phyloP scores from a whole-genome alignment of 2,329 filamentous ascomycete species.

The Mariannaea elegans region DNA sequence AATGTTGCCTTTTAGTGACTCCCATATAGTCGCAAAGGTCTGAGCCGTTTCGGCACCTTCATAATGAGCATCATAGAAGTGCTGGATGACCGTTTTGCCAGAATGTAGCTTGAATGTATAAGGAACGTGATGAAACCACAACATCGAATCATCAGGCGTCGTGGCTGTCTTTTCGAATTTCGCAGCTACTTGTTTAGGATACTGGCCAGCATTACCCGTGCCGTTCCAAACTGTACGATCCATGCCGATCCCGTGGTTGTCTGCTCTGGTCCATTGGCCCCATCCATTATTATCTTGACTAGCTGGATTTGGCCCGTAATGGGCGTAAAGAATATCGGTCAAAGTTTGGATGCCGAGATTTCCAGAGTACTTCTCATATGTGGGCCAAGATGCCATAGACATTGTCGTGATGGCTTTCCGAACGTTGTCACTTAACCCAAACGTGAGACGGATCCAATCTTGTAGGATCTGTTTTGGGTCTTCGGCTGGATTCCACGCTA shows the following conservation, averaged over 20 bases:
- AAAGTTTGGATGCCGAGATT: conserved; percentile 76
- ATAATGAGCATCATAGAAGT: conserved; percentile 73
- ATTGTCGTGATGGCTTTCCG: conserved; percentile 67
- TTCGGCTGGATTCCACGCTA: conserved; percentile 70
- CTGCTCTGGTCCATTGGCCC: conserved; percentile 76
- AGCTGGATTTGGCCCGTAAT: conserved; percentile 69
- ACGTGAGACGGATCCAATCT: conserved; percentile 75
- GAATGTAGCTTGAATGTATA: conserved; percentile 70
- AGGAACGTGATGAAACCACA: conserved; percentile 80
- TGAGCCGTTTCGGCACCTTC: conserved; percentile 67
- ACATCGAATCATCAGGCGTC: conserved; percentile 72
- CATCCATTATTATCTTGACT: conserved; percentile 73
- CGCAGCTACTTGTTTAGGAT: conserved; percentile 66
- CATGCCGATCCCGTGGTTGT: conserved; percentile 70
- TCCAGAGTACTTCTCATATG: conserved; percentile 76
- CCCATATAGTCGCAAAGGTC: conserved; percentile 64
- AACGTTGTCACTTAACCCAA: conserved; percentile 63
- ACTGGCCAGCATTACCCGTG: conserved; percentile 72
- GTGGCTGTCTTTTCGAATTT: conserved; percentile 68
- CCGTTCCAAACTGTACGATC: conserved; percentile 75
- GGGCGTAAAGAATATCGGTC: conserved; percentile 72
- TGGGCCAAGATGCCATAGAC: conserved; percentile 74
- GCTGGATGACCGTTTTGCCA: conserved; percentile 73
- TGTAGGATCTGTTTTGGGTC: conserved; percentile 58
- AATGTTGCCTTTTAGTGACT: conserved; percentile 61